Evolutionary conservation across 2,329 filamentous ascomycete species (phyloP).

Genomic region (Chlorencoelia australis): DNA sequence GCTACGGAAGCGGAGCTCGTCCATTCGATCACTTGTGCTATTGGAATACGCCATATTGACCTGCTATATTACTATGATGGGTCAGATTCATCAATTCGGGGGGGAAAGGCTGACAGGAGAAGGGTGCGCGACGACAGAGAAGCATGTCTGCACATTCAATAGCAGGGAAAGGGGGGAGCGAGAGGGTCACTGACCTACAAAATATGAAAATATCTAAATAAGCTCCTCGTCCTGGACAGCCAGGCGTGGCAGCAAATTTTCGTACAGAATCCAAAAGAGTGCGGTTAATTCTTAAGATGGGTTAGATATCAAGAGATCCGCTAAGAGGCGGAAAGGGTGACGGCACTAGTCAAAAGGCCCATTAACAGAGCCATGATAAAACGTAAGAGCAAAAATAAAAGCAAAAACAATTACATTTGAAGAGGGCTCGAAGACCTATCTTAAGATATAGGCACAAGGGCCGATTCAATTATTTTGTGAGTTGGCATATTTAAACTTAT

Average conservation of each 20-base stretch:
- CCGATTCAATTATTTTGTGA: too few species aligned
- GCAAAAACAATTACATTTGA: too few species aligned
- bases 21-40: constrained; percentile 56
- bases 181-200: constrained; percentile 4
- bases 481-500: too few species aligned
- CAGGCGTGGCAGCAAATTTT: constrained; percentile 7
- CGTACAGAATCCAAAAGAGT: constrained; percentile 6
- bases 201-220: constrained; percentile 8
- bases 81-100: constrained; percentile 14
- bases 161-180: neutral
- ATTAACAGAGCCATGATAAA: too few species aligned
- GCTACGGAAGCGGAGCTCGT: constrained; percentile 68
- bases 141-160: too few species aligned
- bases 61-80: constrained; percentile 18
- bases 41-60: constrained; percentile 53
- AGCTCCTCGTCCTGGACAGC: constrained; percentile 8
- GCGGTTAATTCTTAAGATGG: constrained; percentile 2
- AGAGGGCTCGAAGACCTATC: too few species aligned
- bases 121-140: constrained; percentile 7
- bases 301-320: too few species aligned
- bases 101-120: constrained; percentile 8
- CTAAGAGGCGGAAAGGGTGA: constrained; percentile 5
- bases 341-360: constrained; percentile 8
- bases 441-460: too few species aligned
- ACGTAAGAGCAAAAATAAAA: too few species aligned